Conservation (phyloP, 2,329 filamentous ascomycete species). For the Grosmannia serpens region DNA sequence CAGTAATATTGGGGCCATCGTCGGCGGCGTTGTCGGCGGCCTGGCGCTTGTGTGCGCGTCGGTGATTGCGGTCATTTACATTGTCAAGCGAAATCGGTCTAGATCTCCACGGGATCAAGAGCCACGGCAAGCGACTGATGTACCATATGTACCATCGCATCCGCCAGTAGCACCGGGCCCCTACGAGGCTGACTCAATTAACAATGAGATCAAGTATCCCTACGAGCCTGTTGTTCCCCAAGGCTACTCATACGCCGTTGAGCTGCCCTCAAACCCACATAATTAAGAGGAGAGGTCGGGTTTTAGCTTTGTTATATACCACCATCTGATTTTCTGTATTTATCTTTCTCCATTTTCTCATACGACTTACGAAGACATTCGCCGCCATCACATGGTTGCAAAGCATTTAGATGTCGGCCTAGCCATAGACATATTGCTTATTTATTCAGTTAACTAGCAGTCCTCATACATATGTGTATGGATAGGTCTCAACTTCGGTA, state of each 20-base stretch:
- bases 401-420: no score
- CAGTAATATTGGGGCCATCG: slow-evolving; percentile 19
- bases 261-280: not conserved
- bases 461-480: no score
- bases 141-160: not conserved
- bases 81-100: slow-evolving; percentile 9
- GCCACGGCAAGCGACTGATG: not conserved
- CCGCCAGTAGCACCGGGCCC: not conserved
- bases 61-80: slow-evolving; percentile 10
- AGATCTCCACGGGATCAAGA: not conserved
- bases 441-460: no score
- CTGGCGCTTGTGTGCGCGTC: slow-evolving; percentile 22
- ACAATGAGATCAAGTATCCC: not conserved
- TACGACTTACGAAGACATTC: no score
- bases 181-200: not conserved
- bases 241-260: not conserved
- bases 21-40: slow-evolving; percentile 11
- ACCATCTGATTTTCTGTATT: not conserved
- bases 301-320: not conserved
- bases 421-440: no score
- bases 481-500: no score
- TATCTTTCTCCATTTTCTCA: not conserved
- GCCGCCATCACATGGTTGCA: no score
- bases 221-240: not conserved
- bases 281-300: not conserved